Conservation (phyloP, 441 rosid genomes). For the Aleurites moluccanus region DNA sequence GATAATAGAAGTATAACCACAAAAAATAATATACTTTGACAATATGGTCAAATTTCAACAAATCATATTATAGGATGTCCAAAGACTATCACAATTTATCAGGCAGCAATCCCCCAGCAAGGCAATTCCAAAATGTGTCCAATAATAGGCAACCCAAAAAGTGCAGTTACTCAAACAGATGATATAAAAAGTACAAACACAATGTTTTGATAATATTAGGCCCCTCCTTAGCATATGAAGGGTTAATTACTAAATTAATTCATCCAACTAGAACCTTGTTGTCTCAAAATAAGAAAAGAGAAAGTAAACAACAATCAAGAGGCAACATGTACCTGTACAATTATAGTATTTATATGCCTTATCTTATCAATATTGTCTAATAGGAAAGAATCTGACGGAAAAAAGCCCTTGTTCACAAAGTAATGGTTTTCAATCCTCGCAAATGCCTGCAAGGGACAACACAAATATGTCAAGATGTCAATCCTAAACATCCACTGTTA, state of each 20-base stretch:
- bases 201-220: neutral
- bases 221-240: neutral
- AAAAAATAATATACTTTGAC: neutral
- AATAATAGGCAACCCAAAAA: neutral
- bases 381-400: slow-evolving; percentile 69
- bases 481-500: neutral
- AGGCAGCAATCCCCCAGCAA: neutral
- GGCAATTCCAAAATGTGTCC: neutral
- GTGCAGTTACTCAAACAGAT: neutral
- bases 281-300: slow-evolving; percentile 7
- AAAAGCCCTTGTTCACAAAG: slow-evolving; percentile 81
- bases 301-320: neutral
- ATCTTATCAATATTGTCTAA: slow-evolving; percentile 80
- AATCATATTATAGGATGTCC: neutral
- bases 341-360: slow-evolving; percentile 71
- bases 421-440: slow-evolving; percentile 97
- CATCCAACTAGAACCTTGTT: neutral
- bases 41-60: neutral
- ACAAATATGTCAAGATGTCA: neutral
- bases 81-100: neutral
- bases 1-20: neutral
- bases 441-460: slow-evolving; percentile 62
- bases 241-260: neutral
- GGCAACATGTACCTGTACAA: slow-evolving; percentile 66
- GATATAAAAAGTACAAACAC: neutral